Evolutionary conservation across 208 protist genomes (phyloP), one percentile per base, ranked within the genome.

Genomic region (Wallacemonas rigidus): DNA sequence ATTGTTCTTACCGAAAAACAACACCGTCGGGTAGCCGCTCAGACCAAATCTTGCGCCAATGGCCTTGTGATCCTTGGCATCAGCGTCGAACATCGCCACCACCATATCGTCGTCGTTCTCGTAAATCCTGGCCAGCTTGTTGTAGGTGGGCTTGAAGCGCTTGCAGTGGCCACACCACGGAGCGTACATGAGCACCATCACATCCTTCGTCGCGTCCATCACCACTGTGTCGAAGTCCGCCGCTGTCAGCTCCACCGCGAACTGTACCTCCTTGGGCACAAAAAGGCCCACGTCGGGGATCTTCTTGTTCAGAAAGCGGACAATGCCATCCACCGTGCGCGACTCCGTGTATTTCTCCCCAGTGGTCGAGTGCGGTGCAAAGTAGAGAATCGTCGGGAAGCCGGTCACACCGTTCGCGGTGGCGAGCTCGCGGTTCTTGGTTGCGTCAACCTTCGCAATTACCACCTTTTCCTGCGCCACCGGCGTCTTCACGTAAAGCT

Each of bases 101-200:
- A 89, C 70, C 1, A 96, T 56, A 61, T 94, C 82, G 53, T 89
- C 72, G n/a, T 95, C 88, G 36, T 78, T 72, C 40, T 75, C 65
- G 64, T 75, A 90, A 15, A 84, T 67, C 43, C 73, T 77, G 1
- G 86, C 86, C 6, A 95, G 68, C 39, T 75, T 35, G 38, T 83
- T 87, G 71, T 83, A 88, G 11, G 81, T 70, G 3, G 78, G 82
- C 58, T 85, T 86, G 9, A 98, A 71, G 51, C 71, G 67, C 82
- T 98, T 96, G 86, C 97, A 98, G 79, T 98, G 91, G 11, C 84
- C 80, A 50, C 87, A 95, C 88, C 89, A 89, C 44, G 86, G 82
- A 0, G 85, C 82, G 77, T 92, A 97, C 64, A 95, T 93, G 63
- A 93, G 72, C 6, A 97, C 76, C 36, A 94, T 58, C 38, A 74